Base-by-base conservation (phyloP, 1,139 yeast genomes). In the Scheffersomyces titani region DNA sequence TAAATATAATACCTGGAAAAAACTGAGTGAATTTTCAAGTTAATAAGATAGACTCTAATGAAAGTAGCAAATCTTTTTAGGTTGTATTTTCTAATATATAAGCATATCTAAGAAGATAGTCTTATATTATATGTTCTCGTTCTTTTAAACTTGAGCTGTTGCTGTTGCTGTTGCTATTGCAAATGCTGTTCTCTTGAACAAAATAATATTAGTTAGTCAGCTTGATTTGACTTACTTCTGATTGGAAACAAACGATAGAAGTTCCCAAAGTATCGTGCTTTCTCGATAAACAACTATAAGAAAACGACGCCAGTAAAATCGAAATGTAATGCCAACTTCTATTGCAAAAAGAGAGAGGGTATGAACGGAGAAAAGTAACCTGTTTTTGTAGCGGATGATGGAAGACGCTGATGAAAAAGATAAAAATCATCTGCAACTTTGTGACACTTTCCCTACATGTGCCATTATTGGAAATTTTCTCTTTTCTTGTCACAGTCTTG, bases 401-500 rank as follows among this genome's bases (percentile, higher is more conserved):
- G 55, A 55, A 52, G 50, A 44, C 58, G 60, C 62, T 66, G 71
- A 67, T 66, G 67, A 54, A 67, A 65, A 58, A 65, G 70, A 67
- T 66, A 67, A 67, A 62, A 54, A 47, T 22, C 48, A 54, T 50
- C 52, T 56, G 55, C 16, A 6, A 5, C 40, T 55, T 55, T 58
- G 58, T 54, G 58, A 47, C 46, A 48, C 46, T 30, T 30, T 30
- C 40, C 40, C 13, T 19, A 40, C 44, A n/a, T 22, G 44, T 30
- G 40, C 40, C 40, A 11, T 30, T 24, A 6, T 30, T 30, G 13
- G 16, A 30, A 30, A 30, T 30, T 30, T 30, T 30, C 40, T 30
- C 40, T 11, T 30, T 30, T 30, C 40, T 30, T 30, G 40, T 30
- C 40, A 30, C 40, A 30, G 40, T 11, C 40, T 30, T 30, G 40